These are phyloP conservation scores for Solanum appendiculatum DNA, from an alignment of 257 asterid genomes.

Conservation along the genomic window DNA sequence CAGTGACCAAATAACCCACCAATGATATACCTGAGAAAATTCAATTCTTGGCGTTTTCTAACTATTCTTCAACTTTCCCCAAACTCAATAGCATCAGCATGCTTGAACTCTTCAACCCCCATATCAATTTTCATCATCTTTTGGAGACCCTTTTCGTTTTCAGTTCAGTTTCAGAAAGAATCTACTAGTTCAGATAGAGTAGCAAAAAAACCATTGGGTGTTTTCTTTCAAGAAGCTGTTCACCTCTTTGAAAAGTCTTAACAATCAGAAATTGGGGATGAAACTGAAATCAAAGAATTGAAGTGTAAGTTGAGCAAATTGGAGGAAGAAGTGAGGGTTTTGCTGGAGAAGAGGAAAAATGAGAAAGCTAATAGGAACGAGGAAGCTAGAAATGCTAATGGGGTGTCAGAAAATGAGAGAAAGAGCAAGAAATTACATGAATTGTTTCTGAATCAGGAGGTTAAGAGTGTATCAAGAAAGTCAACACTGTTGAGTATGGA, in stretches of 20 bases:
- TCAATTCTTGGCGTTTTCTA: constrained; percentile 5
- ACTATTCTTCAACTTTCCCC: background rate
- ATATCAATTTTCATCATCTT: constrained; percentile 6
- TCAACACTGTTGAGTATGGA: constrained; percentile 23
- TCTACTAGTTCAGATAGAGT: background rate
- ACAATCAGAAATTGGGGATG: background rate
- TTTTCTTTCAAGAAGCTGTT: constrained; percentile 46
- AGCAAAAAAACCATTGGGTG: constrained; percentile 21
- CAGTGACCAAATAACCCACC: background rate
- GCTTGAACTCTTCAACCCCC: too few relatives aligned
- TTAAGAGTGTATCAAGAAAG: background rate
- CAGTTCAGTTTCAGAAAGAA: constrained; percentile 11
- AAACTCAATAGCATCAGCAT: too few relatives aligned
- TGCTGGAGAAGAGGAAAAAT: constrained; percentile 10
- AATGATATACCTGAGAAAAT: constrained; percentile 20
- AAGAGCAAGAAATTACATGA: constrained; percentile 16
- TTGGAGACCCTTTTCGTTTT: constrained; percentile 27
- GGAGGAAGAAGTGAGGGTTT: constrained; percentile 30
- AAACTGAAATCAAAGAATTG: constrained; percentile 3
- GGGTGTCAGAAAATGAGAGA: background rate
- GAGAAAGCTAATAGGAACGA: background rate
- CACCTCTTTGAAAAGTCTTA: constrained; percentile 10
- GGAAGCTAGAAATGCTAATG: background rate
- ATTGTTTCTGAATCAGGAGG: constrained; percentile 13
- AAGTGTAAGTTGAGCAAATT: constrained; percentile 29